Evolutionary conservation across 768 basidiomycete species (phyloP).

Genomic region (Mycena filopes): DNA sequence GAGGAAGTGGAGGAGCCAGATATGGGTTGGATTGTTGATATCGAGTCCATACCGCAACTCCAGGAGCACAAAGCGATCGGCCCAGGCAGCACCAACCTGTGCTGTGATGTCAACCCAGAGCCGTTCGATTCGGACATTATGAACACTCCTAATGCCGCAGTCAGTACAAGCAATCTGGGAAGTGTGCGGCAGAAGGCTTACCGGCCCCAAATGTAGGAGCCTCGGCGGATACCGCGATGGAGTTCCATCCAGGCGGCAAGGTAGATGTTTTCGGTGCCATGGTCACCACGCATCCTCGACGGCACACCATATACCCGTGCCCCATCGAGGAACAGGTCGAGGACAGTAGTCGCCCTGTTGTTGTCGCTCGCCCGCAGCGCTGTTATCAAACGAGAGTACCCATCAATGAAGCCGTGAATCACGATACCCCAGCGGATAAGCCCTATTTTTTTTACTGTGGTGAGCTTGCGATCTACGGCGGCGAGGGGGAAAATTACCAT

Average conservation of each 20-base stretch:
- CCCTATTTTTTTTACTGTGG: not conserved
- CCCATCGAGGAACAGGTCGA: too few relatives aligned
- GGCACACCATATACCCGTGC: too few relatives aligned
- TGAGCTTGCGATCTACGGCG: too few relatives aligned
- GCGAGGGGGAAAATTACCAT: not conserved
- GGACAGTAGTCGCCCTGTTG: not conserved
- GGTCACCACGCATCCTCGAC: not conserved
- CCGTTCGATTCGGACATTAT: not conserved
- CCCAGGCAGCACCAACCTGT: not conserved
- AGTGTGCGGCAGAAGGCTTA: not conserved
- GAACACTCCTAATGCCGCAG: not conserved
- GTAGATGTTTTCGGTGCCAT: not conserved
- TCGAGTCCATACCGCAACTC: not conserved
- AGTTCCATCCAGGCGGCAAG: not conserved
- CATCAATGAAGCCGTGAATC: conserved; percentile 20
- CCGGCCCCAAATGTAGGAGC: not conserved
- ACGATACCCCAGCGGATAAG: conserved; percentile 18
- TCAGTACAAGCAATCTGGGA: too few relatives aligned
- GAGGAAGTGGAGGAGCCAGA: conserved; percentile 36
- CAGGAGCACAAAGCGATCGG: not conserved
- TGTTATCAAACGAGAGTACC: conserved; percentile 3
- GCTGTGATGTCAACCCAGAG: conserved; percentile 3
- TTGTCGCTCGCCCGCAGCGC: conserved; percentile 16
- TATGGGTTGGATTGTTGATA: not conserved
- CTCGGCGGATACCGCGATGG: not conserved